These are phyloP conservation scores for Tolypocladium amazonense DNA, from an alignment of 2,329 filamentous ascomycete species.

Conservation along the genomic window DNA sequence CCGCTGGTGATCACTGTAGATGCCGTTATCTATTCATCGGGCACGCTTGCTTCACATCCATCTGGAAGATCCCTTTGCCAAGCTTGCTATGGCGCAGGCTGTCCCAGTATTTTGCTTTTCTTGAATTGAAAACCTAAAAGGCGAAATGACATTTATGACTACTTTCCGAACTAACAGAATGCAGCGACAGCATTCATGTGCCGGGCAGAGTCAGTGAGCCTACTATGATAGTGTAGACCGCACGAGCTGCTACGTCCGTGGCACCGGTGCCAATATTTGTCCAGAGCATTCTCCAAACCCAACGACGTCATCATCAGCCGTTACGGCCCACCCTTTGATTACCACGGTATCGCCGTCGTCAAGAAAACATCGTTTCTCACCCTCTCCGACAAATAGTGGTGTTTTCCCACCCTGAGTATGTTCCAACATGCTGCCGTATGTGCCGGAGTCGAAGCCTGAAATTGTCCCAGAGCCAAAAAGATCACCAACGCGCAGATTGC, in stretches of 20 bases:
- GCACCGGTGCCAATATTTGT: not conserved
- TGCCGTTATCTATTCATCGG: not conserved
- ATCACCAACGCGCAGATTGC: slow-evolving; percentile 64
- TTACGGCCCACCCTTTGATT: slow-evolving; percentile 48
- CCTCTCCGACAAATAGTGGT: slow-evolving; percentile 48
- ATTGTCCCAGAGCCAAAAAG: slow-evolving; percentile 72
- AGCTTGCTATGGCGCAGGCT: too few species aligned
- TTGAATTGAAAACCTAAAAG: not conserved
- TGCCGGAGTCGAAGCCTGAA: slow-evolving; percentile 49
- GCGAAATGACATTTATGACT: not conserved
- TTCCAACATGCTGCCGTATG: slow-evolving; percentile 62
- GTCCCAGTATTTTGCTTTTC: too few species aligned
- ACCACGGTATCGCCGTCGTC: slow-evolving; percentile 63
- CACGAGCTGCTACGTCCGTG: too few species aligned
- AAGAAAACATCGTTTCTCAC: slow-evolving; percentile 59
- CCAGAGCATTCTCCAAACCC: slow-evolving; percentile 1
- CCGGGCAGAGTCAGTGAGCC: too few species aligned
- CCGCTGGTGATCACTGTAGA: not conserved
- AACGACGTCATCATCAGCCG: not conserved
- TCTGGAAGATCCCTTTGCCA: too few species aligned
- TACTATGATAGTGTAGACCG: not conserved
- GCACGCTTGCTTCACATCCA: too few species aligned
- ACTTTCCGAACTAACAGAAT: not conserved
- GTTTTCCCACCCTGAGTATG: slow-evolving; percentile 60
- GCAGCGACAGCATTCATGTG: not conserved